A percentile compares a stretch with the other conserved stretches of the same genome.
Evolutionary conservation across 2,329 filamentous ascomycete genomes (phyloP).

Genomic region (Magnaporthiopsis incrustans): DNA sequence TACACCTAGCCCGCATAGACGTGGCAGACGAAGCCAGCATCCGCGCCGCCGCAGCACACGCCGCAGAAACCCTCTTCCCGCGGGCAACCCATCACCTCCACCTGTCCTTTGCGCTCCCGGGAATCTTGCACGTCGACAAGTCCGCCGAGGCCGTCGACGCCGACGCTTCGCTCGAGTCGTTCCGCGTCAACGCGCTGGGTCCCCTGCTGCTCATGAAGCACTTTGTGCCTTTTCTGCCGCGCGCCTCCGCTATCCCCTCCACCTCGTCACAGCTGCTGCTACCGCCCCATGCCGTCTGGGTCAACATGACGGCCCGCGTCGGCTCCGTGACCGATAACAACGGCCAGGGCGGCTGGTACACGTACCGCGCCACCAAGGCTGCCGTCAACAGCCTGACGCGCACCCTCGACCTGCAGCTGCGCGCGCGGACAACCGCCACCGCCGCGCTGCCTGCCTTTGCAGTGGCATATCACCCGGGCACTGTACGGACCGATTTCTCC

Average conservation of each 20-base stretch:
- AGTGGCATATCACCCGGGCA: conserved; percentile 70
- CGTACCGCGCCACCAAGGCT: conserved; percentile 69
- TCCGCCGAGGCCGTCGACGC: conserved; percentile 57
- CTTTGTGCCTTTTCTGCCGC: conserved; percentile 61
- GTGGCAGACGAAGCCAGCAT: conserved; percentile 56
- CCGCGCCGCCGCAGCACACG: conserved; percentile 41
- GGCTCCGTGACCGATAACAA: conserved; percentile 66
- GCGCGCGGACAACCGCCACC: conserved; percentile 36
- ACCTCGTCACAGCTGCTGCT: too few relatives aligned
- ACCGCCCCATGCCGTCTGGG: conserved; percentile 51
- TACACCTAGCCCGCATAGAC: conserved; percentile 33
- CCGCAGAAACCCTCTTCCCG: conserved; percentile 42
- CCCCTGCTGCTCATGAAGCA: conserved; percentile 72
- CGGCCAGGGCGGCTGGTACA: conserved; percentile 68
- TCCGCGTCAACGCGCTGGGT: conserved; percentile 65
- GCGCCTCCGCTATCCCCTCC: conserved; percentile 23
- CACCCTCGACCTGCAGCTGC: conserved; percentile 62
- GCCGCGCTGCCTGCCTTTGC: conserved; percentile 50
- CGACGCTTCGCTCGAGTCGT: conserved; percentile 43
- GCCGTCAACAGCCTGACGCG: conserved; percentile 64
- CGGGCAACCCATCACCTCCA: conserved; percentile 49
- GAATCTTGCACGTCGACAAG: conserved; percentile 67
- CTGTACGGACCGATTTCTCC: conserved; percentile 68
- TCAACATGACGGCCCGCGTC: conserved; percentile 72
- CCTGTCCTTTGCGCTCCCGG: conserved; percentile 62